These are phyloP conservation scores for Schwanniomyces vanrijiae DNA, from an alignment of 805 yeast species.

Conservation along the genomic window DNA sequence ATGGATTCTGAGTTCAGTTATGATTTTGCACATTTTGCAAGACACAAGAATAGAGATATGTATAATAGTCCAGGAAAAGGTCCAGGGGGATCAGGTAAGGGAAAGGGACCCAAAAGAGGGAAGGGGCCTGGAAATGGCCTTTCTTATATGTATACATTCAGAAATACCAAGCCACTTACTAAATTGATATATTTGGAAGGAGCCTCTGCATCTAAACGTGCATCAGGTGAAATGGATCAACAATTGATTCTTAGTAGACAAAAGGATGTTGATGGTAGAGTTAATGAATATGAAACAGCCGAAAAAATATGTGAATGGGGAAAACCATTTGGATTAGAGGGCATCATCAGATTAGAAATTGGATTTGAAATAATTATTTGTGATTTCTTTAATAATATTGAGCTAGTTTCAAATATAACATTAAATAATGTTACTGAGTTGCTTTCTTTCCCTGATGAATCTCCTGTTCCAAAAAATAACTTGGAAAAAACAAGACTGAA, in stretches of 20 bases:
- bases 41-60: not conserved
- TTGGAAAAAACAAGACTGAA: conserved; percentile 12
- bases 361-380: conserved; percentile 65
- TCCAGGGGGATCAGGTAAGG: conserved; percentile 8
- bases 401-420: conserved; percentile 46
- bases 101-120: not conserved
- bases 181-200: conserved; percentile 60
- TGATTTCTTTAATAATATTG: conserved; percentile 51
- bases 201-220: conserved; percentile 63
- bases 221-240: conserved; percentile 62
- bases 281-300: conserved; percentile 47
- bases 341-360: conserved; percentile 55
- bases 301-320: conserved; percentile 58
- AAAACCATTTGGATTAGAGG: conserved; percentile 53
- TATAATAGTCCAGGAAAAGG: conserved; percentile 5
- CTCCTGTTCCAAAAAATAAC: not conserved
- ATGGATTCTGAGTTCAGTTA: conserved; percentile 63
- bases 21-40: conserved; percentile 36
- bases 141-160: conserved; percentile 44
- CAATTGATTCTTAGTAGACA: conserved; percentile 23
- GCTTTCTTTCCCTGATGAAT: conserved; percentile 36
- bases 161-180: conserved; percentile 46
- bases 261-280: conserved; percentile 18
- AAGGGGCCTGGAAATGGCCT: conserved; percentile 6
- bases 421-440: conserved; percentile 35